Evolutionary conservation across 208 protist species (phyloP).

Genomic region (Crithidia acanthocephali): DNA sequence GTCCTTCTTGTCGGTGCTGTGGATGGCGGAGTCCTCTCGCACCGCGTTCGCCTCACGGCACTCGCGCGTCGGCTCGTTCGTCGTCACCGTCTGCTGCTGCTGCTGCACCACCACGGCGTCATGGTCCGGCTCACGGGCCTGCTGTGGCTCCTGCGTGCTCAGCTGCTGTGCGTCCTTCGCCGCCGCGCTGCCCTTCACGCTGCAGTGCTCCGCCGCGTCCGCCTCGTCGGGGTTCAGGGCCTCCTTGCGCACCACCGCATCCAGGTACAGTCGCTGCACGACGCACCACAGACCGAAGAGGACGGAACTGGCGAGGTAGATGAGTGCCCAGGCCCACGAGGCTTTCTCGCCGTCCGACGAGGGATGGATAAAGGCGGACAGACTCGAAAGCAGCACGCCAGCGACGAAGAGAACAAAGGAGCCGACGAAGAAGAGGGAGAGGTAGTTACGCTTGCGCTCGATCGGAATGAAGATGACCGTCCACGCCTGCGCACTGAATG

Average conservation of each 20-base stretch:
- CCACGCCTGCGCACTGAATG: constrained; percentile 81
- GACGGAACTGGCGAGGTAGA: constrained; percentile 77
- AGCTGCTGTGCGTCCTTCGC: not conserved
- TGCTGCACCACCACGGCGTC: not conserved
- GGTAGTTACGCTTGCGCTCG: constrained; percentile 76
- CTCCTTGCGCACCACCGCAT: constrained; percentile 49
- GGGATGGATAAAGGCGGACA: constrained; percentile 49
- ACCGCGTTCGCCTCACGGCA: not conserved
- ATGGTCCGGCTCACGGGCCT: constrained; percentile 2
- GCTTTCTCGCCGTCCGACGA: constrained; percentile 22
- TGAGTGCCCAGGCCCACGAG: constrained; percentile 60
- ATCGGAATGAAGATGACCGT: constrained; percentile 73
- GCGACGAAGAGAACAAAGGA: constrained; percentile 74
- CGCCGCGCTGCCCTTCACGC: not conserved
- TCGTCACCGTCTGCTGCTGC: too few species aligned
- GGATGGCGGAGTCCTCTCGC: not conserved
- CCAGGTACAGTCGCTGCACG: constrained; percentile 82
- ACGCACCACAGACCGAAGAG: constrained; percentile 84
- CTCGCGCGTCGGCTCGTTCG: constrained; percentile 10
- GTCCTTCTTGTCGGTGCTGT: constrained; percentile 4
- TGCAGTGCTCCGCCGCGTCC: constrained; percentile 10
- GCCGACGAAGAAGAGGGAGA: constrained; percentile 64
- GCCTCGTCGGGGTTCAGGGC: not conserved
- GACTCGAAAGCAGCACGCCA: constrained; percentile 62
- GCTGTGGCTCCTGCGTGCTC: not conserved